Evolutionary conservation across 441 rosid species (phyloP).

Genomic region (Hura crepitans): DNA sequence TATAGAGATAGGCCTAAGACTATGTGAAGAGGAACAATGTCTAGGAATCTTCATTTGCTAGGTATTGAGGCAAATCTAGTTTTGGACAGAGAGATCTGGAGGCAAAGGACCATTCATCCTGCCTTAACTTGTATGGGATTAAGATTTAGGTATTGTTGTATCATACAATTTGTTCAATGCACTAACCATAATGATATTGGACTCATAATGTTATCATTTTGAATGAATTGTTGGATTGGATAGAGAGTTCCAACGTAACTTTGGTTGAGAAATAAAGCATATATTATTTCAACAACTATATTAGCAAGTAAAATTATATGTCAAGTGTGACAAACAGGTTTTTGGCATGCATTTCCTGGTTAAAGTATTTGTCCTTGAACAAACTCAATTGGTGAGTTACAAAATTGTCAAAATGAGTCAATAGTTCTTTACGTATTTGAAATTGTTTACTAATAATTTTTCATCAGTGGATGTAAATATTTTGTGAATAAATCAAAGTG

Average conservation of each 20-base stretch:
- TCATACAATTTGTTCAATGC: not conserved
- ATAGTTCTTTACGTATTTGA: not conserved
- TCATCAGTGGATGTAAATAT: not conserved
- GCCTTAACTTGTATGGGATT: too few relatives aligned
- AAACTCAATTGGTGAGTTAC: not conserved
- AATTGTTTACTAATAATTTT: not conserved
- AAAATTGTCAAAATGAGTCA: not conserved
- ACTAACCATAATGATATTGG: not conserved
- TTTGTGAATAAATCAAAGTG: not conserved
- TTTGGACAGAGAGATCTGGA: too few relatives aligned
- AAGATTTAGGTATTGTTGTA: too few relatives aligned
- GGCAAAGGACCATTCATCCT: too few relatives aligned
- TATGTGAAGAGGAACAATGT: too few relatives aligned
- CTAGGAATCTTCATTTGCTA: too few relatives aligned
- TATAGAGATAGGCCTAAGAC: too few relatives aligned
- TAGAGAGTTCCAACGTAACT: not conserved
- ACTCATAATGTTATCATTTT: not conserved
- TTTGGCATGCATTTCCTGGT: not conserved
- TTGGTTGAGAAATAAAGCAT: not conserved
- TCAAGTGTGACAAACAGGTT: not conserved
- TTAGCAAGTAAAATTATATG: not conserved
- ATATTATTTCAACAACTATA: not conserved
- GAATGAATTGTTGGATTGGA: not conserved
- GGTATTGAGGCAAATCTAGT: too few relatives aligned
- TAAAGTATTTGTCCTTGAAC: not conserved